A percentile compares a stretch with the other conserved stretches of the same genome.
Conservation (phyloP, 306 rosid genomes). For the Quercus ilex region DNA sequence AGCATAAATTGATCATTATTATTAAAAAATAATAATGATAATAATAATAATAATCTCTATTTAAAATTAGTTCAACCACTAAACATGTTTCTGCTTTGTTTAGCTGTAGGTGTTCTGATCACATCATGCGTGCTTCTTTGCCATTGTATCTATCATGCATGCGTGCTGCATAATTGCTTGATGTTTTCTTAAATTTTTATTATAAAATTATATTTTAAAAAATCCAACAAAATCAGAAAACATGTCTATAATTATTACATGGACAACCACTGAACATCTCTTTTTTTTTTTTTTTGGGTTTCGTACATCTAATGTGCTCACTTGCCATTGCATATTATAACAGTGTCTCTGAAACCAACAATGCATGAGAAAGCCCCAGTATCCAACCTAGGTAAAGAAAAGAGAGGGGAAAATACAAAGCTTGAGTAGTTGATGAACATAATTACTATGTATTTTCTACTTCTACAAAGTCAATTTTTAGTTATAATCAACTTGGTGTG, state of each 20-base stretch:
- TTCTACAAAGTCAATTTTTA: neutral
- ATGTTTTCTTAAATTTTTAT: neutral
- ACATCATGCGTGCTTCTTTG: neutral
- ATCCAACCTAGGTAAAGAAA: neutral
- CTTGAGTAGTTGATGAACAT: neutral
- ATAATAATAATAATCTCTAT: neutral
- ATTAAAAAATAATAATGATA: too few species aligned
- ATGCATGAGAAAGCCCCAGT: neutral
- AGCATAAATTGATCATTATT: neutral
- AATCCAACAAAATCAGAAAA: neutral
- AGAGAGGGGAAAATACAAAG: neutral
- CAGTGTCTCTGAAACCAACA: too few species aligned
- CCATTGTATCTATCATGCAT: neutral
- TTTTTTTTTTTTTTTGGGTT: too few species aligned
- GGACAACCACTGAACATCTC: too few species aligned
- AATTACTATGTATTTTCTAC: neutral
- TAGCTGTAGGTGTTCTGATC: constrained; percentile 11
- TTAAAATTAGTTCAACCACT: constrained; percentile 8
- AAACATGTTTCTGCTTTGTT: constrained; percentile 1
- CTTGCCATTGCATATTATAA: too few species aligned
- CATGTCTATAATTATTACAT: neutral
- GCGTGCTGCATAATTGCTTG: neutral
- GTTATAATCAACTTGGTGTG: neutral
- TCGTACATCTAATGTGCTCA: too few species aligned
- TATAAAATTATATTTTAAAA: neutral